Evolutionary conservation across 2,329 filamentous ascomycete species (phyloP).

Genomic region (Graphiopsis chlorocephala): DNA sequence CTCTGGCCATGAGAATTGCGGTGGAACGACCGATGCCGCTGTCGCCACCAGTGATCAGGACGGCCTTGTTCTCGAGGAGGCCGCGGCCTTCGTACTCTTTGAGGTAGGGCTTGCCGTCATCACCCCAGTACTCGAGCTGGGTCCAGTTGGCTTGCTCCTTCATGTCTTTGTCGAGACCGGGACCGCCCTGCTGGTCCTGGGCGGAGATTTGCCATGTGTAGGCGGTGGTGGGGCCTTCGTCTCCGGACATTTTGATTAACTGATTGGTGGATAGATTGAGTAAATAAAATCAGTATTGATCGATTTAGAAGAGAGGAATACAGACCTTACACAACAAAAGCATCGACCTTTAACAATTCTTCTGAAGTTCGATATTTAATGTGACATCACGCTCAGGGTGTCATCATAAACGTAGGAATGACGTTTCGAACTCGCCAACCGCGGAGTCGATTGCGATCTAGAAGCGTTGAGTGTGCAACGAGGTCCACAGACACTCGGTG

Average conservation of each 20-base stretch:
- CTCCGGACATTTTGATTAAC: not conserved
- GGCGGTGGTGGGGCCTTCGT: conserved; percentile 21
- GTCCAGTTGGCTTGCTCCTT: conserved; percentile 33
- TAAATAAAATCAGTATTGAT: not conserved
- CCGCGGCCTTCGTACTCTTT: conserved; percentile 33
- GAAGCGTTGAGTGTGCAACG: not conserved
- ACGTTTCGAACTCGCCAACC: not conserved
- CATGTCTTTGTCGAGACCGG: conserved; percentile 32
- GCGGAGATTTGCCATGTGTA: conserved; percentile 27
- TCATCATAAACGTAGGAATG: not conserved
- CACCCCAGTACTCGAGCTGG: conserved; percentile 33
- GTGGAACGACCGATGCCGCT: conserved; percentile 51
- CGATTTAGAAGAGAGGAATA: not conserved
- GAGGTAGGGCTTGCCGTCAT: conserved; percentile 33
- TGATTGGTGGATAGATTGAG: not conserved
- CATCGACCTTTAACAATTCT: not conserved
- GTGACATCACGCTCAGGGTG: not conserved
- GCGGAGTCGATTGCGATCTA: not conserved
- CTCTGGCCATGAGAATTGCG: conserved; percentile 56
- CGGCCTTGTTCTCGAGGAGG: conserved; percentile 33
- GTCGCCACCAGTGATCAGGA: conserved; percentile 28
- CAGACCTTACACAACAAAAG: not conserved
- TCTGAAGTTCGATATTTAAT: no score
- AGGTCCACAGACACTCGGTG: not conserved
- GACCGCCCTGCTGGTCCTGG: conserved; percentile 32